Evolutionary conservation across 306 rosid species (phyloP).

Genomic region (Quercus wislizeni): DNA sequence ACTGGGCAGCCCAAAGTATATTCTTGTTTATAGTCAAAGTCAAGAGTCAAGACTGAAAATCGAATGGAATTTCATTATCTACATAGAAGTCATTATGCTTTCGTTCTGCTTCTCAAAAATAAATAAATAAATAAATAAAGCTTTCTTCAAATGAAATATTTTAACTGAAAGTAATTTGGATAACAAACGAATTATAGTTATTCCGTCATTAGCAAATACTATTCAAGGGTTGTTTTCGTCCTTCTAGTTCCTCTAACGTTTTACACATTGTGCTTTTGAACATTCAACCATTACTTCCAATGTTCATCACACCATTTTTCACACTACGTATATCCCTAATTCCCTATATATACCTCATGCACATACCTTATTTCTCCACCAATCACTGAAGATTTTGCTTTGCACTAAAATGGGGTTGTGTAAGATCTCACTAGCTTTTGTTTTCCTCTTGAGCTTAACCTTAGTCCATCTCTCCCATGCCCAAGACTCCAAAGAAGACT

Average conservation of each 20-base stretch:
- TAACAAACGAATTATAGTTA: no score
- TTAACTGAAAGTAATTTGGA: no score
- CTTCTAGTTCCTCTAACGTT: neutral
- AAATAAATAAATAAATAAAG: no score
- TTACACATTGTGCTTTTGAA: neutral
- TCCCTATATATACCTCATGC: neutral
- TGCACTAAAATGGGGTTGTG: neutral
- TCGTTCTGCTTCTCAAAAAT: no score
- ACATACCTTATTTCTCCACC: neutral
- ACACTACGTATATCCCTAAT: neutral
- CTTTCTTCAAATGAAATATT: no score
- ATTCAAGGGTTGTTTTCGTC: no score
- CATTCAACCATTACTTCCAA: neutral
- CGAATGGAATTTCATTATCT: no score
- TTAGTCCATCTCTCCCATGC: neutral
- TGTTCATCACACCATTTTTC: neutral
- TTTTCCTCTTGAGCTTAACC: neutral
- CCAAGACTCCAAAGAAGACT: slow-evolving; percentile 5
- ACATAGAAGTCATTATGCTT: no score
- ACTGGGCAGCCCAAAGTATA: neutral
- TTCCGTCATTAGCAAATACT: no score
- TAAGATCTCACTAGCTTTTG: neutral
- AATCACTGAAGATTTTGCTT: neutral
- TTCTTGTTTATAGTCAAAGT: neutral
- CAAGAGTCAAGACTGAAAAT: no score